Evolutionary conservation across 345 rosid species (phyloP).

Genomic region (Reutealis trisperma): DNA sequence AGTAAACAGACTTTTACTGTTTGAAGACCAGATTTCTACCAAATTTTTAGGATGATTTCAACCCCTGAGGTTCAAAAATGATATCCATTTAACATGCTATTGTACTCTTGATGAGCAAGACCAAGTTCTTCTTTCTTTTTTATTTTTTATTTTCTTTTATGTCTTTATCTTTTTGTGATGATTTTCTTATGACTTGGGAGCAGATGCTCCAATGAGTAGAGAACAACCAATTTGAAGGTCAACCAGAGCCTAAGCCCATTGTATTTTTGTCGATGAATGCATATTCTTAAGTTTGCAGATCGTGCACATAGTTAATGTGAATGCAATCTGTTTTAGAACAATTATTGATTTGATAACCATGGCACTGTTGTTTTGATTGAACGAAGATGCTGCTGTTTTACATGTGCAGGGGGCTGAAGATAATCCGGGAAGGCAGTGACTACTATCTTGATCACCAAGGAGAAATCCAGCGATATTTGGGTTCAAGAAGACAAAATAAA

Average conservation of each 20-base stretch:
- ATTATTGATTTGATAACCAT: neutral
- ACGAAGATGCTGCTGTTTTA: neutral
- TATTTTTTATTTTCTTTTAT: neutral
- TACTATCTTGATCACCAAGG: constrained; percentile 61
- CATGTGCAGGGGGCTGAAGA: constrained; percentile 51
- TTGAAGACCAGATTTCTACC: neutral
- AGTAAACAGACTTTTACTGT: neutral
- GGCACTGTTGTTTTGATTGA: neutral
- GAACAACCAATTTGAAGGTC: neutral
- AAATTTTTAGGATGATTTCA: neutral
- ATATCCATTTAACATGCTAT: no score
- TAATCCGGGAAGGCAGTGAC: constrained; percentile 55
- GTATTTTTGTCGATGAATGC: neutral
- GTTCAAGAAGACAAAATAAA: constrained; percentile 38
- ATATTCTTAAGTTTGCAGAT: neutral
- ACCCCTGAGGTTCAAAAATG: neutral
- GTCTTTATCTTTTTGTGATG: neutral
- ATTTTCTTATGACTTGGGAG: neutral
- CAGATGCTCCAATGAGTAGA: neutral
- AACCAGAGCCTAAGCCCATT: neutral
- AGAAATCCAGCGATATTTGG: constrained; percentile 50
- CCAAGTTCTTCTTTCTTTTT: no score
- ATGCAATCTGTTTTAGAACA: neutral
- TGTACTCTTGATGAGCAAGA: neutral
- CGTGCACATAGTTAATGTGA: neutral